phyloP scores from a whole-genome alignment of 169 alveolate species.

The Neospora caninum region DNA sequence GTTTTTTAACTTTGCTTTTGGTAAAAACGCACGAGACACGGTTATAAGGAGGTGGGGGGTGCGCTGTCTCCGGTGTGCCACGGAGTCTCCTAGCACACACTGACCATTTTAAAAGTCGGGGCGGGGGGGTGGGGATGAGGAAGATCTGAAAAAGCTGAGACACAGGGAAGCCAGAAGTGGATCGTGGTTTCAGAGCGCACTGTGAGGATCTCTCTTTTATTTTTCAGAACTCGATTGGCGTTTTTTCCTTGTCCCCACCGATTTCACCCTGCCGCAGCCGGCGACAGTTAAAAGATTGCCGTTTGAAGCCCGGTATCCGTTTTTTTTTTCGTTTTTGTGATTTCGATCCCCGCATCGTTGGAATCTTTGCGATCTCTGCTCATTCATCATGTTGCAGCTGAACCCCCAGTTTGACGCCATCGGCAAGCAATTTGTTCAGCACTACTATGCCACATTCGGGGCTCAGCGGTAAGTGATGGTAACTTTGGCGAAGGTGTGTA shows the following conservation, averaged over 20 bases:
- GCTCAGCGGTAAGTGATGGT: constrained; percentile 26
- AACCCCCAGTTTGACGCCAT: constrained; percentile 79
- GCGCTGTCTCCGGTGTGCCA: no score
- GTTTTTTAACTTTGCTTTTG: no score
- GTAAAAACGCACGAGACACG: no score
- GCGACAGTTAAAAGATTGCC: no score
- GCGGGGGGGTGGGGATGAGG: background rate
- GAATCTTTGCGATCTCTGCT: background rate
- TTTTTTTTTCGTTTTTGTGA: no score
- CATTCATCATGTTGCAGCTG: constrained; percentile 51
- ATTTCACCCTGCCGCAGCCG: background rate
- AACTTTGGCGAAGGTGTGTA: background rate
- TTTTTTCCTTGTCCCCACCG: background rate
- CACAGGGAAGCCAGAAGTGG: background rate
- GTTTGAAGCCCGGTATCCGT: background rate
- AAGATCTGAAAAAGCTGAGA: background rate
- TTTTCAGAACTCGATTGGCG: background rate
- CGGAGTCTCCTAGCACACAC: background rate
- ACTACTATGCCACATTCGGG: constrained; percentile 81
- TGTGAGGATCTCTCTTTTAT: background rate
- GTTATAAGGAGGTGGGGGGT: no score
- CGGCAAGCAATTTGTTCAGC: constrained; percentile 83
- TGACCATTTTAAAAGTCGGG: background rate
- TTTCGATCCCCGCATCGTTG: background rate
- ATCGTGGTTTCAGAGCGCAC: background rate